Percentiles rank a stretch among this genome's conserved stretches.
Conservation (phyloP, 2,329 filamentous ascomycete species). For the Endothia cerciana region DNA sequence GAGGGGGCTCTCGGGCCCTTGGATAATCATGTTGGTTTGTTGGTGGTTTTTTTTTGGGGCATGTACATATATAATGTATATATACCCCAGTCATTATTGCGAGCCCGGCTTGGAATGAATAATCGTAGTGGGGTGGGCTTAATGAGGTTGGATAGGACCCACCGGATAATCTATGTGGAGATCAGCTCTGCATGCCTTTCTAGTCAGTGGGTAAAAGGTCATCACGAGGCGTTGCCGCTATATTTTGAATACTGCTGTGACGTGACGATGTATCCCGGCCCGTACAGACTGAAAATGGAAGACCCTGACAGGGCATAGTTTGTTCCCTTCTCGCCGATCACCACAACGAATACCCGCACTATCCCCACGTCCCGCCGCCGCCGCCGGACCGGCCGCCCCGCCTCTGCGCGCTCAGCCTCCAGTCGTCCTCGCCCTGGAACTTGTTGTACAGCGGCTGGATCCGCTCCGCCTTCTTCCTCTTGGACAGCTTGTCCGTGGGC, state of each 20-base stretch:
- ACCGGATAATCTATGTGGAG: neutral
- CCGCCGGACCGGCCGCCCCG: slow-evolving; percentile 82
- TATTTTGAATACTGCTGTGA: neutral
- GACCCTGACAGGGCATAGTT: neutral
- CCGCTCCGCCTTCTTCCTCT: slow-evolving; percentile 89
- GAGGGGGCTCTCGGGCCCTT: neutral
- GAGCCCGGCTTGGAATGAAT: neutral
- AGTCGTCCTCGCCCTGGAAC: slow-evolving; percentile 91
- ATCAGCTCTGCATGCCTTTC: neutral
- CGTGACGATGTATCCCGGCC: neutral
- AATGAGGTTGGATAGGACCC: neutral
- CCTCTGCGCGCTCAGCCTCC: slow-evolving; percentile 87
- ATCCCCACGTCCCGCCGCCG: slow-evolving; percentile 91
- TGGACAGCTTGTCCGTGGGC: slow-evolving; percentile 81
- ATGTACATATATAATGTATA: neutral
- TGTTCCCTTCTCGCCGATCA: neutral
- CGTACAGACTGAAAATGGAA: neutral
- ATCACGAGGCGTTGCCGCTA: neutral
- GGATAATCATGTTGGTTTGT: neutral
- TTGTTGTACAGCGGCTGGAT: slow-evolving; percentile 96
- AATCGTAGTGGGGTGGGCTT: neutral
- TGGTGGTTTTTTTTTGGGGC: neutral
- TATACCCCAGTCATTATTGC: neutral
- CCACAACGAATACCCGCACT: slow-evolving; percentile 30
- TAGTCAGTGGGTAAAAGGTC: neutral